phyloP scores from a whole-genome alignment of 192 early-diverging fungal species.

The Chytriomyces hyalinus region DNA sequence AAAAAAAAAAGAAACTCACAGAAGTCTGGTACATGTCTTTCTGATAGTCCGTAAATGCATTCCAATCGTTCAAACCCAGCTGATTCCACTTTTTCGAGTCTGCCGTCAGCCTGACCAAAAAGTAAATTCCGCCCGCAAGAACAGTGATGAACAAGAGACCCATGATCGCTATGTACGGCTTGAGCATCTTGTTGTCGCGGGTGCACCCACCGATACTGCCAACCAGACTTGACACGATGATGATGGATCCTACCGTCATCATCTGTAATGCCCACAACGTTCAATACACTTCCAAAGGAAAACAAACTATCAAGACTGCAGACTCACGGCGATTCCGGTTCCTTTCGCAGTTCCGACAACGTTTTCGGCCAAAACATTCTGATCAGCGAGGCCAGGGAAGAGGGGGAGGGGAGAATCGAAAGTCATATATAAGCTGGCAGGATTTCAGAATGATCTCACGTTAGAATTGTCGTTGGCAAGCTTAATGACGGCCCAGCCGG shows the following conservation, averaged over 20 bases:
- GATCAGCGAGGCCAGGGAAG: background rate
- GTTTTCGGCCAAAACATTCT: background rate
- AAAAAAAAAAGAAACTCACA: background rate
- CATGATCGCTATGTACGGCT: constrained; percentile 16
- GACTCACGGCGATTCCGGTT: constrained; percentile 14
- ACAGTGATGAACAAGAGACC: background rate
- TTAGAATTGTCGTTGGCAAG: background rate
- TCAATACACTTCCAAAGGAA: background rate
- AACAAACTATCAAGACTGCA: background rate
- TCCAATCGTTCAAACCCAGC: background rate
- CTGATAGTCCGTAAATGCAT: background rate
- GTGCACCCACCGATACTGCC: constrained; percentile 16
- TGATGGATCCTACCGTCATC: constrained; percentile 1
- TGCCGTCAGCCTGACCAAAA: constrained; percentile 2
- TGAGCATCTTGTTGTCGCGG: constrained; percentile 17
- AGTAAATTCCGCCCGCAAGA: constrained; percentile 11
- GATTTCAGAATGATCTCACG: background rate
- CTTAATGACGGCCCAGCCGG: constrained; percentile 5
- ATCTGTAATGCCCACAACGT: constrained; percentile 1
- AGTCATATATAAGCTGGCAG: background rate
- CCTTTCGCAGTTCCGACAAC: background rate
- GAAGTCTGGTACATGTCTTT: constrained; percentile 21
- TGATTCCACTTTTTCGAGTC: constrained; percentile 4
- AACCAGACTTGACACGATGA: background rate
- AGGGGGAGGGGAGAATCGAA: background rate